These are phyloP conservation scores for Chaetomium fimeti DNA, from an alignment of 495 filamentous ascomycete species.

Conservation along the genomic window DNA sequence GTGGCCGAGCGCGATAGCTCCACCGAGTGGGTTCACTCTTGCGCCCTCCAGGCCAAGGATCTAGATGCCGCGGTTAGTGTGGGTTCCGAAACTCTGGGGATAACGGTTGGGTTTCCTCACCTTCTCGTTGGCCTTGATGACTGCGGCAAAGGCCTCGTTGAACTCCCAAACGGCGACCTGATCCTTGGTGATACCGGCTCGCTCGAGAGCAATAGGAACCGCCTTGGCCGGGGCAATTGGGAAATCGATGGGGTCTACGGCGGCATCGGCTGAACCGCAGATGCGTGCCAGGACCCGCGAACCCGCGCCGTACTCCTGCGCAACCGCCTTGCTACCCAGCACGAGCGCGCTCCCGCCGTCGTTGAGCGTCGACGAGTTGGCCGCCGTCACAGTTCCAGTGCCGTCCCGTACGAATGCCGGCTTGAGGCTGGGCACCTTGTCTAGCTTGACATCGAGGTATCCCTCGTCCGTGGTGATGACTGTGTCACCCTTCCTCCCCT, in stretches of 20 bases:
- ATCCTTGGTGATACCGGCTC: conserved; percentile 83
- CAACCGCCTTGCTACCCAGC: conserved; percentile 71
- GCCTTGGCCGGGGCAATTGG: conserved; percentile 89
- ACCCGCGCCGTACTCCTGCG: conserved; percentile 66
- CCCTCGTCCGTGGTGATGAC: conserved; percentile 82
- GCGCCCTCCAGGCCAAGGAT: conserved; percentile 75
- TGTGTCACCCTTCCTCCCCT: conserved; percentile 76
- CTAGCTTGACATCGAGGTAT: conserved; percentile 75
- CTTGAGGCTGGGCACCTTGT: conserved; percentile 82
- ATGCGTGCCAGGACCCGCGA: conserved; percentile 81
- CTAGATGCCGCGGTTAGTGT: conserved; percentile 38
- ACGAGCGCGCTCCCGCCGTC: conserved; percentile 94
- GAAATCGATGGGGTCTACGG: conserved; percentile 92
- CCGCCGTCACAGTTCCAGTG: conserved; percentile 88
- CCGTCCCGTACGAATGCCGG: conserved; percentile 85
- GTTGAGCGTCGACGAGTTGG: conserved; percentile 88
- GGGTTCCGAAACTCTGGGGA: neutral
- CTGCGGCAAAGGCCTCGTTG: conserved; percentile 96
- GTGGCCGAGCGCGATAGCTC: conserved; percentile 92
- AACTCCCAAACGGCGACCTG: conserved; percentile 96
- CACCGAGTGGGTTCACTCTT: conserved; percentile 83
- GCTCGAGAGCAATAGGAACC: conserved; percentile 82
- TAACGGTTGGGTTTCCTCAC: conserved; percentile 41
- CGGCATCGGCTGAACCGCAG: conserved; percentile 83
- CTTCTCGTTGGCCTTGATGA: conserved; percentile 93